Percentiles rank a stretch among this genome's conserved stretches.
These are phyloP conservation scores for Mycena venus DNA, from an alignment of 768 basidiomycete genomes.

Conservation along the genomic window DNA sequence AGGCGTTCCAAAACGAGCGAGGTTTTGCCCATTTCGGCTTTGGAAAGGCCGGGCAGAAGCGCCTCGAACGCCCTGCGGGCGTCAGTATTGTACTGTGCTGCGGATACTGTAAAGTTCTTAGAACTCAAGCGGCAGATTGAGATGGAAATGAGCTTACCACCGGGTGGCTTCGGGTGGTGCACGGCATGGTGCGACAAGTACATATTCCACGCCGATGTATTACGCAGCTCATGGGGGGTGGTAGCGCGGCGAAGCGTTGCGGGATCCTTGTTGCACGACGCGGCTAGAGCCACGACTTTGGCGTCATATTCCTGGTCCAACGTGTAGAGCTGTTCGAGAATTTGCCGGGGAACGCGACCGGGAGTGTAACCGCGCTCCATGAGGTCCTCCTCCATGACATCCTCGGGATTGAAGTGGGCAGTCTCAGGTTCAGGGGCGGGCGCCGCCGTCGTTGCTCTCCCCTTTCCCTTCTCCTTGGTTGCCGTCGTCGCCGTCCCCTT, in stretches of 20 bases:
- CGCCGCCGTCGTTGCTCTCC: too few species aligned
- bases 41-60: neutral
- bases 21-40: neutral
- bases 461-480: too few species aligned
- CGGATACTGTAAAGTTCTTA: neutral
- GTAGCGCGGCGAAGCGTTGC: neutral
- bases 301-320: neutral
- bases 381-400: neutral
- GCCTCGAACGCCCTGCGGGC: neutral
- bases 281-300: neutral
- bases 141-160: neutral
- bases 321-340: neutral
- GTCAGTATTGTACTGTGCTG: neutral
- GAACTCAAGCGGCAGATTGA: neutral
- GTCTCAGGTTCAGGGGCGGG: too few species aligned
- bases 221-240: neutral
- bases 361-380: neutral
- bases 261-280: neutral
- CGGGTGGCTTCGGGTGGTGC: neutral
- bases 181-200: neutral
- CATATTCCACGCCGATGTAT: neutral
- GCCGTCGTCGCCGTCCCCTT: too few species aligned
- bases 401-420: too few species aligned
- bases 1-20: neutral
- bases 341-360: neutral